phyloP scores from a whole-genome alignment of 306 rosid genomes.

The Spatholobus suberectus region DNA sequence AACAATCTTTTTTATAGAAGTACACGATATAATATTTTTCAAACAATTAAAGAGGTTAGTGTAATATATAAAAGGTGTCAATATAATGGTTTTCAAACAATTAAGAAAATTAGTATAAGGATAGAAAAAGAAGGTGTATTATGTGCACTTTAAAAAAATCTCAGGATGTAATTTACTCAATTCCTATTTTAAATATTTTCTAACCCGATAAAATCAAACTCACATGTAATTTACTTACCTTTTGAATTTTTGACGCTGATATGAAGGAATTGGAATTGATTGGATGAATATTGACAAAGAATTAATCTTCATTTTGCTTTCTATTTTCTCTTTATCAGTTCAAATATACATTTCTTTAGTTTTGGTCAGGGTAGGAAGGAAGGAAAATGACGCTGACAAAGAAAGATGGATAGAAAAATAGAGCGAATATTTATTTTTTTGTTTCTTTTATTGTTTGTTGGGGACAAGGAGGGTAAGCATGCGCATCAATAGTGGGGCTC shows the following conservation, averaged over 20 bases:
- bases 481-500: conserved; percentile 57
- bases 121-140: too few relatives aligned
- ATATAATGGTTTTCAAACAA: too few relatives aligned
- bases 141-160: too few relatives aligned
- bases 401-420: background rate
- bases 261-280: background rate
- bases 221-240: background rate
- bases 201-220: background rate
- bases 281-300: background rate
- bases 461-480: conserved; percentile 46
- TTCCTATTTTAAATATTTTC: background rate
- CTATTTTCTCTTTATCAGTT: background rate
- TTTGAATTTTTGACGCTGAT: conserved; percentile 1
- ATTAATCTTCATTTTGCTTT: background rate
- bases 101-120: too few relatives aligned
- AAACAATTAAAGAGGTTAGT: too few relatives aligned
- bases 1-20: too few relatives aligned
- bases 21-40: too few relatives aligned
- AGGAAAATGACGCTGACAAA: conserved; percentile 14
- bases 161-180: too few relatives aligned
- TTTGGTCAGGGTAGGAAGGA: conserved; percentile 15
- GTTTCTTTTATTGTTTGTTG: conserved; percentile 23
- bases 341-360: background rate
- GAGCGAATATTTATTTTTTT: conserved; percentile 16
- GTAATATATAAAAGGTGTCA: too few relatives aligned